Conservation (phyloP, 1,284 basidiomycete genomes). For the Apiotrichum laibachii region DNA sequence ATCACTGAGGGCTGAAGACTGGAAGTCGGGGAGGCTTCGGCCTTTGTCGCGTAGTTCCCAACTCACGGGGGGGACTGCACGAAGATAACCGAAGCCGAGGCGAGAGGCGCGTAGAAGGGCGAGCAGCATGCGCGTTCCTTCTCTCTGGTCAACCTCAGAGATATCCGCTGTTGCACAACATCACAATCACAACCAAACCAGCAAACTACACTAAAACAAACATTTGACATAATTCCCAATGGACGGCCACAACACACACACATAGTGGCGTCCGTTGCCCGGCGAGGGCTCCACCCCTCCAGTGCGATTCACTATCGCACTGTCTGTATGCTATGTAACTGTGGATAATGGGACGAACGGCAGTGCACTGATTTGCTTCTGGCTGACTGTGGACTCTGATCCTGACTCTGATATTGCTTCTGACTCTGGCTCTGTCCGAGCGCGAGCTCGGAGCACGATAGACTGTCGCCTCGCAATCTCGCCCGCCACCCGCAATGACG, state of each 20-base stretch:
- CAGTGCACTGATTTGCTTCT: neutral
- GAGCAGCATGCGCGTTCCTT: neutral
- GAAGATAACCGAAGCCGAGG: neutral
- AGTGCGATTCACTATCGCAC: neutral
- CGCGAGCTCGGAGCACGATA: no score
- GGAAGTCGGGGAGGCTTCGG: neutral
- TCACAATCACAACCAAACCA: neutral
- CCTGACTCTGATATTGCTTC: no score
- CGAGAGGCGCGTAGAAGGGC: neutral
- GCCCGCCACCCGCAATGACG: no score
- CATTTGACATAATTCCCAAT: neutral
- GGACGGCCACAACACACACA: neutral
- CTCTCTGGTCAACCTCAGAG: slow-evolving; percentile 11
- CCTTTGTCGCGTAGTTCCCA: no score
- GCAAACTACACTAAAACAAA: neutral
- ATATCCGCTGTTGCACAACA: slow-evolving; percentile 1
- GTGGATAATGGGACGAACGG: neutral
- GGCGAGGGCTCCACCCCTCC: slow-evolving; percentile 3
- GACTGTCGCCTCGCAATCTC: no score
- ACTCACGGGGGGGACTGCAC: no score
- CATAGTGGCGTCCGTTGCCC: neutral
- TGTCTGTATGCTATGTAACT: neutral
- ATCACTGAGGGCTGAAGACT: neutral
- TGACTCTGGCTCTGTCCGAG: no score
- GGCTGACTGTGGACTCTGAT: neutral